phyloP scores from a whole-genome alignment of 106 monocot species.

The Phalaenopsis aphrodite region DNA sequence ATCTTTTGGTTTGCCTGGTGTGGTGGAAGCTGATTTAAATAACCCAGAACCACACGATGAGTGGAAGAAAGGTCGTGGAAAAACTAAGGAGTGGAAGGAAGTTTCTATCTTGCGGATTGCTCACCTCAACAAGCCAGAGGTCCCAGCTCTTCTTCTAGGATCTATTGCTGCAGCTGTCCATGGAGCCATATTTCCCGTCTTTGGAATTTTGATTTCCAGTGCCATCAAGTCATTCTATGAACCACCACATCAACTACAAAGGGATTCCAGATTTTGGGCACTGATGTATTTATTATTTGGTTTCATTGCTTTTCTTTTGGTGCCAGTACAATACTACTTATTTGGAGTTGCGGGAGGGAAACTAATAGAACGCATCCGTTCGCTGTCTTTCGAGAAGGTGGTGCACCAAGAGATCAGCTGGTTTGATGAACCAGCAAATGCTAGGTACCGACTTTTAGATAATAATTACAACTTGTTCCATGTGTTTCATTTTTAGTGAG shows the following conservation, averaged over 20 bases:
- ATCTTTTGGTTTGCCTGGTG: conserved; percentile 20
- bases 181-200: conserved; percentile 49
- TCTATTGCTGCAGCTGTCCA: conserved; percentile 30
- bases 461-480: background rate
- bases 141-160: conserved; percentile 44
- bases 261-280: conserved; percentile 55
- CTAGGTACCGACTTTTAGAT: conserved; percentile 32
- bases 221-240: conserved; percentile 61
- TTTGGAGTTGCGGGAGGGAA: conserved; percentile 63
- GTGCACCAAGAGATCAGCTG: conserved; percentile 65
- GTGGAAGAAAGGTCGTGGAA: background rate
- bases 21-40: background rate
- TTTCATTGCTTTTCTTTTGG: conserved; percentile 6
- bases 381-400: conserved; percentile 46
- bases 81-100: conserved; percentile 7
- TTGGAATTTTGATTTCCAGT: conserved; percentile 49
- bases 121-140: conserved; percentile 65
- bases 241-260: conserved; percentile 31
- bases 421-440: conserved; percentile 66
- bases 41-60: background rate
- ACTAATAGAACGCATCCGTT: conserved; percentile 47
- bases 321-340: conserved; percentile 40
- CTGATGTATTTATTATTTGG: conserved; percentile 43
- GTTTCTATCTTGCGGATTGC: conserved; percentile 37
- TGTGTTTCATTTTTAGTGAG: background rate